phyloP scores from a whole-genome alignment of 108 stramenopile species.

The Skeletonema grethae region DNA sequence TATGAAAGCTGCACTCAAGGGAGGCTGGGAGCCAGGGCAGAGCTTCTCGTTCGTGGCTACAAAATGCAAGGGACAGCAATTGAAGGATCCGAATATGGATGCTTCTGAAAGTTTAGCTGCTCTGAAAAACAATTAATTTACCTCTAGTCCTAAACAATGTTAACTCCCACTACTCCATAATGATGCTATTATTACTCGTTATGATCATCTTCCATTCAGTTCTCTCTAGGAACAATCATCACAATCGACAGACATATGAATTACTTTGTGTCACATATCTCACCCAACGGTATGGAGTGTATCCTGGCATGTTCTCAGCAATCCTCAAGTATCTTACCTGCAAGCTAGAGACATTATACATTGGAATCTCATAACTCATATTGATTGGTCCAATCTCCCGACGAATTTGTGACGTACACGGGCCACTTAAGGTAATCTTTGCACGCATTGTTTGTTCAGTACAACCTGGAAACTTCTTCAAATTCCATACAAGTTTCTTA shows the following conservation, averaged over 20 bases:
- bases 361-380: slow-evolving; percentile 98
- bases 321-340: slow-evolving; percentile 98
- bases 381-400: slow-evolving; percentile 97
- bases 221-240: slow-evolving; percentile 7
- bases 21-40: slow-evolving; percentile 85
- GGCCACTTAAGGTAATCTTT: slow-evolving; percentile 76
- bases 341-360: slow-evolving; percentile 98
- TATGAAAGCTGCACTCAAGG: slow-evolving; percentile 77
- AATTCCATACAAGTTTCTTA: slow-evolving; percentile 92
- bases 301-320: slow-evolving; percentile 93
- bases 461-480: slow-evolving; percentile 97
- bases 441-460: slow-evolving; percentile 93
- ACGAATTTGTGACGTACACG: slow-evolving; percentile 82
- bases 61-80: slow-evolving; percentile 72
- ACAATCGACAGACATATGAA: slow-evolving; percentile 96
- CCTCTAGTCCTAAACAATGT: not conserved
- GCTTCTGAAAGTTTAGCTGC: slow-evolving; percentile 19
- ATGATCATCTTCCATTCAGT: not conserved
- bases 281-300: slow-evolving; percentile 99
- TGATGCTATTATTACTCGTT: not conserved
- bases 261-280: slow-evolving; percentile 98
- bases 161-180: not conserved
- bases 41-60: slow-evolving; percentile 78
- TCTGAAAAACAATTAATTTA: slow-evolving; percentile 3
- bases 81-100: slow-evolving; percentile 34